Evolutionary conservation across 2,329 filamentous ascomycete genomes (phyloP).

Genomic region (Pseudogymnoascus verrucosus): DNA sequence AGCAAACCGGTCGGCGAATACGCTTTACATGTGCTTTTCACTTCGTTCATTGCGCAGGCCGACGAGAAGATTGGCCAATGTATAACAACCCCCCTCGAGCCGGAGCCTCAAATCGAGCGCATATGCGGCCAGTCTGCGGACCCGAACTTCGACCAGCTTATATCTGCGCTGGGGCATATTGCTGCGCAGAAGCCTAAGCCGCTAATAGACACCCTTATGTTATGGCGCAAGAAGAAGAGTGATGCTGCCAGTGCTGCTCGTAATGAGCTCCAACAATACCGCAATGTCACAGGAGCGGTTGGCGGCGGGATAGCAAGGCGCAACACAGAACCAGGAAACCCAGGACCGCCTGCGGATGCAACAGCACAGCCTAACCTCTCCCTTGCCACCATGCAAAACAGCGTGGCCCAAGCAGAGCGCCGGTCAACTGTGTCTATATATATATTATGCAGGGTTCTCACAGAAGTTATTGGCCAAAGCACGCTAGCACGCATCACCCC

Average conservation of each 20-base stretch:
- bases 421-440: slow-evolving; percentile 93
- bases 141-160: slow-evolving; percentile 84
- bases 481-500: slow-evolving; percentile 71
- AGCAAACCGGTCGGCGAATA: slow-evolving; percentile 96
- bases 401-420: slow-evolving; percentile 72
- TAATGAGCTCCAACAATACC: slow-evolving; percentile 46
- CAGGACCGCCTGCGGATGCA: slow-evolving; percentile 17
- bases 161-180: slow-evolving; percentile 87
- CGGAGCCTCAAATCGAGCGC: slow-evolving; percentile 75
- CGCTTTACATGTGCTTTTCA: slow-evolving; percentile 92
- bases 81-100: slow-evolving; percentile 69
- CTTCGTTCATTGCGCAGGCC: slow-evolving; percentile 92
- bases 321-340: slow-evolving; percentile 59
- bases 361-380: slow-evolving; percentile 10
- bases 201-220: slow-evolving; percentile 93
- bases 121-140: slow-evolving; percentile 89
- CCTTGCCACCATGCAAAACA: slow-evolving; percentile 50
- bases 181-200: slow-evolving; percentile 90
- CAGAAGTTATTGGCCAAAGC: slow-evolving; percentile 90
- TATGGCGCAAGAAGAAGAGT: slow-evolving; percentile 94
- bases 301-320: slow-evolving; percentile 46
- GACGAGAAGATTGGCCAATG: slow-evolving; percentile 92
- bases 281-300: slow-evolving; percentile 21
- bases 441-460: slow-evolving; percentile 84
- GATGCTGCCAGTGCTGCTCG: slow-evolving; percentile 71